These are phyloP conservation scores for Cudoniella acicularis DNA, from an alignment of 495 filamentous ascomycete genomes.

Conservation along the genomic window DNA sequence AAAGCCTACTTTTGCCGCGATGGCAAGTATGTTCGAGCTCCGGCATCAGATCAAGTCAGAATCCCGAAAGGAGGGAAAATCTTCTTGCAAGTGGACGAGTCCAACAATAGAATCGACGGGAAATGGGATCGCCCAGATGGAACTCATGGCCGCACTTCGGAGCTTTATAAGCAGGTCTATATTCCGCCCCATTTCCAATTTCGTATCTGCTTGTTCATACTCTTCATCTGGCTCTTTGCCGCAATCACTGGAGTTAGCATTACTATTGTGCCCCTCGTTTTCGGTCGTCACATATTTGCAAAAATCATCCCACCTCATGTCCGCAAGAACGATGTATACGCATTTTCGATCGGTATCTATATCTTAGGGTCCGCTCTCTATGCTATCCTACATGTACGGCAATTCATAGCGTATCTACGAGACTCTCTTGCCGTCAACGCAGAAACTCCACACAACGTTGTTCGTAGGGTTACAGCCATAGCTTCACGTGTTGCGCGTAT, in stretches of 20 bases:
- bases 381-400: slow-evolving; percentile 47
- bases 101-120: slow-evolving; percentile 63
- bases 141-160: slow-evolving; percentile 59
- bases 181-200: slow-evolving; percentile 80
- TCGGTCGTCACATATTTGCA: slow-evolving; percentile 75
- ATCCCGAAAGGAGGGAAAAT: slow-evolving; percentile 79
- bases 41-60: slow-evolving; percentile 88
- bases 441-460: slow-evolving; percentile 24
- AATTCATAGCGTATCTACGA: slow-evolving; percentile 38
- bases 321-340: slow-evolving; percentile 91
- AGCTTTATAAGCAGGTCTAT: slow-evolving; percentile 78
- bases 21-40: slow-evolving; percentile 85
- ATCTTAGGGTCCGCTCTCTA: slow-evolving; percentile 65
- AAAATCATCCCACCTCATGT: slow-evolving; percentile 60
- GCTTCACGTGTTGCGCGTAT: slow-evolving; percentile 35
- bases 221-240: slow-evolving; percentile 91
- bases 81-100: slow-evolving; percentile 75
- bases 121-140: slow-evolving; percentile 45
- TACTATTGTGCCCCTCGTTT: slow-evolving; percentile 78
- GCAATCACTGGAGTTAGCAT: slow-evolving; percentile 85
- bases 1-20: slow-evolving; percentile 46
- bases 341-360: slow-evolving; percentile 85
- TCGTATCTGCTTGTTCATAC: slow-evolving; percentile 79
- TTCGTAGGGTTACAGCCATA: slow-evolving; percentile 14
- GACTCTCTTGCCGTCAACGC: slow-evolving; percentile 22